These are phyloP conservation scores for Pilaira anomala DNA, from an alignment of 192 early-diverging fungal genomes.

Conservation along the genomic window DNA sequence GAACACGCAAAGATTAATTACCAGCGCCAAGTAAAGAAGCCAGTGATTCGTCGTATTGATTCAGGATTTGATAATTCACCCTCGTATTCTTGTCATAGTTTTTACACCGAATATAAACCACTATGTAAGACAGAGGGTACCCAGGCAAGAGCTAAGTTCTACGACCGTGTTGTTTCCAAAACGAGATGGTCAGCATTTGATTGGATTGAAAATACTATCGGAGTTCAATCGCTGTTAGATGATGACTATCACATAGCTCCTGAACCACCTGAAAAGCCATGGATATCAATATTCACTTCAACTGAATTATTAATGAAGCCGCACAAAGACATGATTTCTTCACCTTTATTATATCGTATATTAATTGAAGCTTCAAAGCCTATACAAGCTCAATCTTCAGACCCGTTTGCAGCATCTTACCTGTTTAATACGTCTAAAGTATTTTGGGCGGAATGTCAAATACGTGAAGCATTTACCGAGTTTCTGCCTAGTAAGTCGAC, in stretches of 20 bases:
- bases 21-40: background rate
- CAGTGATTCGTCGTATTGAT: background rate
- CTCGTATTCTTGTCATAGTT: background rate
- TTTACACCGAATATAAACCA: slow-evolving; percentile 9
- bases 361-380: slow-evolving; percentile 8
- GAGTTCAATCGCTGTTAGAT: slow-evolving; percentile 18
- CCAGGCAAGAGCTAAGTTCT: slow-evolving; percentile 21
- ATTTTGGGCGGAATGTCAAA: slow-evolving; percentile 3
- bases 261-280: slow-evolving; percentile 18
- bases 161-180: slow-evolving; percentile 14
- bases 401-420: slow-evolving; percentile 18
- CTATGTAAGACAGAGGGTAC: slow-evolving; percentile 11
- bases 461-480: slow-evolving; percentile 18
- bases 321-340: background rate
- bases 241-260: slow-evolving; percentile 14
- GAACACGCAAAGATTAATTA: slow-evolving; percentile 24
- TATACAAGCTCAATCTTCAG: background rate
- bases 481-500: background rate
- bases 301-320: slow-evolving; percentile 1
- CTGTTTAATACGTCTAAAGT: slow-evolving; percentile 2
- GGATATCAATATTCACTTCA: slow-evolving; percentile 17
- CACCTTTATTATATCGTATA: slow-evolving; percentile 19
- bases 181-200: background rate
- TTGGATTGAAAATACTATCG: slow-evolving; percentile 22
- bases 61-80: slow-evolving; percentile 12